Base-by-base conservation (phyloP, 2,329 filamentous ascomycete species). In the Thielaviopsis cerberus region DNA sequence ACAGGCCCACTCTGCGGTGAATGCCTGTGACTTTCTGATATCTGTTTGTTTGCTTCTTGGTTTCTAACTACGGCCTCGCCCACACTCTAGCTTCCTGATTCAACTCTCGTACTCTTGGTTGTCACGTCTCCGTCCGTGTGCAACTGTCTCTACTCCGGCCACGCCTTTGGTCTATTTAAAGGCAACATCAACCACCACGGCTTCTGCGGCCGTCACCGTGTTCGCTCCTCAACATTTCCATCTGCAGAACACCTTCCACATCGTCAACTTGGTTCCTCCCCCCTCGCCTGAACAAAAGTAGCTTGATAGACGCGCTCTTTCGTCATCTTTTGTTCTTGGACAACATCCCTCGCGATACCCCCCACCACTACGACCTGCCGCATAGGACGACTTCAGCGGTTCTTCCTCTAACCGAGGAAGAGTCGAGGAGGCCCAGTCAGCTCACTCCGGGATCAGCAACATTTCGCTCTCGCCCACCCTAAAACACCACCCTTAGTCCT, bases 371-470 rank as follows among this genome's bases (percentile, higher is more conserved):
- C 80, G 86, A 94, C 88, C 91, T 97, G 92, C 92, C 92, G 92
- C 91, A 98, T 98, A 97, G 88, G 87, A 94, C 86, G 83, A 81
- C 81, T 84, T 84, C 82, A 81, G 80, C 83, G 86, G 86, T 90
- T 94, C 91, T 97, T 97, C 91, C 90, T 95, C 91, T 92, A 77
- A 77, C 76, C 74, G 91, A 90, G 92, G 92, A 91, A 94, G 92
- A 92, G 88, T 95, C 89, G 86, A 88, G 86, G 85, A 91, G 88
- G 85, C 88, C 87, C 88, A 86, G 88, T 85, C 87, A 86, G 82
- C 83, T 84, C 80, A 84, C 78, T 79, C 79, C 86, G 80, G 88
- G 85, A 83, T 85, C 88, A 83, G 85, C 88, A 80, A 86, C 88
- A 78, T 86, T 85, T 75, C 94, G 90, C 77, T 85, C 83, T 74